These are phyloP conservation scores for Kitagawia praeruptora DNA, from an alignment of 129 eudicot genomes.

Conservation along the genomic window DNA sequence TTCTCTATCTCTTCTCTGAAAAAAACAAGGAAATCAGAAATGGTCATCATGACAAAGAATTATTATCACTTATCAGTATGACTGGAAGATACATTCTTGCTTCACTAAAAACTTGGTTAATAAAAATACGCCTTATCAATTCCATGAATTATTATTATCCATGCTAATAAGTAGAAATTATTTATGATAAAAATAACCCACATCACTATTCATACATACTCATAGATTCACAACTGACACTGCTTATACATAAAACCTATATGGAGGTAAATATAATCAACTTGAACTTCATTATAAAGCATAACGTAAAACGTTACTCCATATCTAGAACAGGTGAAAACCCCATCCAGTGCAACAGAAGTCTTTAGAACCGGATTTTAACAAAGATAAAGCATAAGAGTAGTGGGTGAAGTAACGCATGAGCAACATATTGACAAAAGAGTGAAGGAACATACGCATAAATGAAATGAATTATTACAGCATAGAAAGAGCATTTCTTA, in stretches of 20 bases:
- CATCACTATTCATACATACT: too few relatives aligned
- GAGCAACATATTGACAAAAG: background rate
- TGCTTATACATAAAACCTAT: background rate
- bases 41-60: background rate
- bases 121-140: background rate
- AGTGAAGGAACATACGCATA: background rate
- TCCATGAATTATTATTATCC: background rate
- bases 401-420: background rate
- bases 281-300: too few relatives aligned
- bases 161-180: background rate
- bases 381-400: background rate
- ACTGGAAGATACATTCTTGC: background rate
- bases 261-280: background rate
- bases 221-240: background rate
- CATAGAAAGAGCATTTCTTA: background rate
- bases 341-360: background rate
- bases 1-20: slow-evolving; percentile 87
- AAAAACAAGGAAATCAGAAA: slow-evolving; percentile 3
- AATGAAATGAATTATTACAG: background rate
- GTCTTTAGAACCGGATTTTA: background rate
- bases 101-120: background rate
- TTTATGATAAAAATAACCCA: background rate
- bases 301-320: background rate
- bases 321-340: background rate
- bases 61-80: background rate